A percentile compares a stretch with the other conserved stretches of the same genome.
These are phyloP conservation scores for Meripilus lineatus DNA, from an alignment of 1,284 basidiomycete genomes.

Conservation along the genomic window DNA sequence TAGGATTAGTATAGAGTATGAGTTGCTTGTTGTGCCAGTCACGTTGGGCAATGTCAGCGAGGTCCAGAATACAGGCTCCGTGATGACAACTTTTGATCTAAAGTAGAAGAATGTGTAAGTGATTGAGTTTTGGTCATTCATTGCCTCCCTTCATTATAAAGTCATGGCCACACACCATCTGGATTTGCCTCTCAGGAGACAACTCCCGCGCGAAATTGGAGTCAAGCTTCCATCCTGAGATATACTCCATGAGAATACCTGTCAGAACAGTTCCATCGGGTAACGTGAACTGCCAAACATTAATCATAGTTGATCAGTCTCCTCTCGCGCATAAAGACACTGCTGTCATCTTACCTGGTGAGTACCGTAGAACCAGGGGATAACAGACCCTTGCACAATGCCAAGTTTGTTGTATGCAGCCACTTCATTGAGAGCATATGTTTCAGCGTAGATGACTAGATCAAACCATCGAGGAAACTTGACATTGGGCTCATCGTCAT, in stretches of 20 bases:
- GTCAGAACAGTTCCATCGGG: not conserved
- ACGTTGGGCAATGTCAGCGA: constrained; percentile 3
- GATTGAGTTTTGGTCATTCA: constrained; percentile 1
- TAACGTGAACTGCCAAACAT: constrained; percentile 1
- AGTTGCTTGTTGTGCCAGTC: constrained; percentile 7
- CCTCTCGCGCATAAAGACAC: not conserved
- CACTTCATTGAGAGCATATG: constrained; percentile 2
- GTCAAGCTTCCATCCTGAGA: not conserved
- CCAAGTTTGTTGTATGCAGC: constrained; percentile 5
- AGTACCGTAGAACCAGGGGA: constrained; percentile 8
- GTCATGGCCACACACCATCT: not conserved
- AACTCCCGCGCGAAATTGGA: not conserved
- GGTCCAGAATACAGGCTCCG: constrained; percentile 4
- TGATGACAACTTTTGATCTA: constrained; percentile 8
- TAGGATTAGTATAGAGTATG: constrained; percentile 3
- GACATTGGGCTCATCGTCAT: not conserved
- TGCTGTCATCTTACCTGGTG: constrained; percentile 1
- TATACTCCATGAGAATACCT: constrained; percentile 5
- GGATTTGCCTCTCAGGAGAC: not conserved
- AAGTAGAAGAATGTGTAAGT: not conserved
- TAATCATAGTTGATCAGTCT: not conserved
- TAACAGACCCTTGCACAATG: constrained; percentile 3
- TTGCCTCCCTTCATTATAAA: not conserved
- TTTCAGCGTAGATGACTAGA: not conserved
- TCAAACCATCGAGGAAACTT: not conserved